Evolutionary conservation across 768 basidiomycete species (phyloP), one percentile per base, ranked within the genome.

Genomic region (Tricholoma terreum): DNA sequence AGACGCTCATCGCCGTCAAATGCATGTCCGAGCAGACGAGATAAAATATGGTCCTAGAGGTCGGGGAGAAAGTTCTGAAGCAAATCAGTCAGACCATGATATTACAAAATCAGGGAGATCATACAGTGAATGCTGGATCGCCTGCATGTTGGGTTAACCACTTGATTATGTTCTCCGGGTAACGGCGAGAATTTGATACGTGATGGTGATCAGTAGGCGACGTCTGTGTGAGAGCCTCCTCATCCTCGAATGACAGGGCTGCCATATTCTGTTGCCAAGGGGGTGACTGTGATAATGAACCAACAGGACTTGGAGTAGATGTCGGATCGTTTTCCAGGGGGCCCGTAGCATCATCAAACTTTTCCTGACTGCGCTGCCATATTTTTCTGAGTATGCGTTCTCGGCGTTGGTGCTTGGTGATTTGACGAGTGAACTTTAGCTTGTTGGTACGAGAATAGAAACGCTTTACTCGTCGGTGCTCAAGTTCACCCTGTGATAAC

Each of bases 381-480:
- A 53, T 51, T 4, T 17, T 54, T 12, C 40, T 33, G 0, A 66
- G 54, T 0, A 58, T 50, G 6, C 30, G 21, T 22, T 61, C 58
- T 0, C 57, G 45, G 3, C 59, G 53, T 31, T 64, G 43, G 8
- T 57, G 54, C 14, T 30, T 61, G 0, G 69, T 67, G 24, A 77
- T 76, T 1, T 69, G 65, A 0, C 38, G 27, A 1, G 31, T 61
- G 34, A 15, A 43, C 42, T 36, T 3, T 58, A 52, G 35, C 58
- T 74, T 71, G 62, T 72, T 71, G 3, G 69, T 68, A 0, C 60
- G 43, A 1, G 61, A 53, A 50, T 74, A 79, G 45, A 70, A 71
- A 0, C 40, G 52, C 60, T 80, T 79, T 12, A 72, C 69, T 0
- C 56, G 43, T 0, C 58, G 60, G 53, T 79, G 78, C 53, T 76